Conservation (phyloP, 352 stramenopile genomes). For the Phytophthora cactorum region DNA sequence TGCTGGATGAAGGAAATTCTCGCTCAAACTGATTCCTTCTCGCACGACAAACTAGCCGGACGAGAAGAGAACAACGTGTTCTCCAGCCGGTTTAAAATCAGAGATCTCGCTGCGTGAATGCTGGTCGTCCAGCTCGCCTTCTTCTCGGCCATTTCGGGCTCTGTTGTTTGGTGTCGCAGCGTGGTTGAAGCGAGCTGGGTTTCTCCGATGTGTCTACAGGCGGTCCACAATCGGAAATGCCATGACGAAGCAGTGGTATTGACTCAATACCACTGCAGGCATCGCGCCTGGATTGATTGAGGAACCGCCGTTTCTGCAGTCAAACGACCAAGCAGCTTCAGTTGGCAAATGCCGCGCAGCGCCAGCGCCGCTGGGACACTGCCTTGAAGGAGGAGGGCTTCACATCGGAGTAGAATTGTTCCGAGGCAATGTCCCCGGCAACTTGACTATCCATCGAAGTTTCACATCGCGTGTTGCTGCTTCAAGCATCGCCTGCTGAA, state of each 20-base stretch:
- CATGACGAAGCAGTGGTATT: conserved; percentile 19
- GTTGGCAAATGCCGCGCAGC: conserved; percentile 7
- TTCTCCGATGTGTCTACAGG: conserved; percentile 14
- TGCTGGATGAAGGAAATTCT: conserved; percentile 3
- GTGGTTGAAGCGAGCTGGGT: conserved; percentile 21
- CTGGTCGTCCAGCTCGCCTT: neutral
- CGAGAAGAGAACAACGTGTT: conserved; percentile 14
- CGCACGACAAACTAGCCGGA: conserved; percentile 9
- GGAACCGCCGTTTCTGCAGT: conserved; percentile 15
- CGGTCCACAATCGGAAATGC: conserved; percentile 16
- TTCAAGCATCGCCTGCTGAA: conserved; percentile 31
- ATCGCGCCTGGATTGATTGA: conserved; percentile 31
- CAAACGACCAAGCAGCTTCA: conserved; percentile 30
- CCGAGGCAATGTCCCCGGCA: conserved; percentile 13
- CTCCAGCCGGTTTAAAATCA: conserved; percentile 18
- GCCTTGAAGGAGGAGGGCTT: neutral
- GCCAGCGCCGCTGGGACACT: neutral
- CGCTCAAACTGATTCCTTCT: conserved; percentile 26
- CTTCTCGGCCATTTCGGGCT: neutral
- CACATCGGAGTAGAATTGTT: conserved; percentile 15
- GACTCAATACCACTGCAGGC: conserved; percentile 11
- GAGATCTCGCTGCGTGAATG: conserved; percentile 22
- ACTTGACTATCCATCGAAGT: conserved; percentile 23
- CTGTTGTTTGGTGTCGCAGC: conserved; percentile 3
- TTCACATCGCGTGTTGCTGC: conserved; percentile 19